Evolutionary conservation across 202 grass and related monocot genomes (phyloP), one percentile per base, ranked within the genome.

Genomic region (Carex sylvatica): DNA sequence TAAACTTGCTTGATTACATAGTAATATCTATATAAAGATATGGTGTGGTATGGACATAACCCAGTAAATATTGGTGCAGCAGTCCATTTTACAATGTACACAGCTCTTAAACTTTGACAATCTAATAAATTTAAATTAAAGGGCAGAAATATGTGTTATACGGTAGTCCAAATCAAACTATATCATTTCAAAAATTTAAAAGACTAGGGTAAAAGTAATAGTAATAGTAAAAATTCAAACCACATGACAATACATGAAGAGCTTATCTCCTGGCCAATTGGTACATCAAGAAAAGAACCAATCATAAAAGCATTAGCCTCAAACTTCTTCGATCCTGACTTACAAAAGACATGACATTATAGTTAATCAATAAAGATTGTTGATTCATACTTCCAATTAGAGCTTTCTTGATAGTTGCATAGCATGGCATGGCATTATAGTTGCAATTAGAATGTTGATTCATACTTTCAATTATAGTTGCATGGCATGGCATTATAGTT

Each of bases 261-360:
- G 76, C 80, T 87, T 84, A 96, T 89, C 74, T 99, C 93, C 87
- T 99, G 97, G 38, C 93, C 97, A 64, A 96, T 81, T 51, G 93
- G 97, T 86, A 96, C 91, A 88, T 99, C 93, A 51, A 99, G 91
- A 89, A 87, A 93, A 75, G 96, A 90, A 13, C 96, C 91, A 75
- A 99, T 96, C 91, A 96, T 93, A 83, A 96, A 99, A 53, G 89
- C 81, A 76, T 90, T 90, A 80, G 96, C 96, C 38, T 87, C 85
- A 54, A 86, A 82, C 42, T 90, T 87, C 26, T 82, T 96, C 28
- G 82, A 36, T 82, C 89, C 91, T 78, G 93, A 36, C 76, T 86
- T 66, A 46, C 49, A 38, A 70, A 90, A n/a, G 92, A 86, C 47
- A 33, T 70, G 40, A 65, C 54, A 11, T 86, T 80, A n/a, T n/a